Conservation (phyloP, 257 asterid genomes). For the Solanum chilense region DNA sequence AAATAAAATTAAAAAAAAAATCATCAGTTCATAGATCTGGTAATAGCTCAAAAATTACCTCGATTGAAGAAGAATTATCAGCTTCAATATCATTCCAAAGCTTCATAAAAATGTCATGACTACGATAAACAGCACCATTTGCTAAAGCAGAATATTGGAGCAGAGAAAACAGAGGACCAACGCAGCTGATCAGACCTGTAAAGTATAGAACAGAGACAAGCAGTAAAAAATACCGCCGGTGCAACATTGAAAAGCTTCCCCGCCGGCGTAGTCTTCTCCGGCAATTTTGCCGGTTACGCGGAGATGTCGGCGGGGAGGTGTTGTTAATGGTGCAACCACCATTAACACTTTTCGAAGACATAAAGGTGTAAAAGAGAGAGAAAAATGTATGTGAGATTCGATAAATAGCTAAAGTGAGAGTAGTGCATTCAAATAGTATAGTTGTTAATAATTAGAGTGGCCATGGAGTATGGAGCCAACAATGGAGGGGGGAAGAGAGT, state of each 20-base stretch:
- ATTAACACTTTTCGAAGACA: neutral
- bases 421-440: neutral
- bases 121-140: constrained; percentile 54
- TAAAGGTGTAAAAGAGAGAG: neutral
- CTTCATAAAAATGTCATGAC: constrained; percentile 45
- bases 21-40: neutral
- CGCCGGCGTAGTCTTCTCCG: constrained; percentile 11
- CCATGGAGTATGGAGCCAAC: neutral
- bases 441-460: neutral
- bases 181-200: constrained; percentile 54
- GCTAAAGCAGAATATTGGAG: constrained; percentile 25
- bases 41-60: constrained; percentile 22
- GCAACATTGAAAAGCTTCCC: neutral
- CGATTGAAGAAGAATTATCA: constrained; percentile 48
- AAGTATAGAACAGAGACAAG: constrained; percentile 28
- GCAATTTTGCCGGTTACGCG: neutral
- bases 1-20: neutral
- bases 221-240: neutral
- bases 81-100: constrained; percentile 61
- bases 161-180: constrained; percentile 48
- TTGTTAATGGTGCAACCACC: neutral
- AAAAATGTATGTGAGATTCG: neutral
- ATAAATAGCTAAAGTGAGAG: neutral
- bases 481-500: neutral
- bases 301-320: constrained; percentile 1